Base-by-base conservation (phyloP, 257 asterid genomes). In the Solanum tacnaense region DNA sequence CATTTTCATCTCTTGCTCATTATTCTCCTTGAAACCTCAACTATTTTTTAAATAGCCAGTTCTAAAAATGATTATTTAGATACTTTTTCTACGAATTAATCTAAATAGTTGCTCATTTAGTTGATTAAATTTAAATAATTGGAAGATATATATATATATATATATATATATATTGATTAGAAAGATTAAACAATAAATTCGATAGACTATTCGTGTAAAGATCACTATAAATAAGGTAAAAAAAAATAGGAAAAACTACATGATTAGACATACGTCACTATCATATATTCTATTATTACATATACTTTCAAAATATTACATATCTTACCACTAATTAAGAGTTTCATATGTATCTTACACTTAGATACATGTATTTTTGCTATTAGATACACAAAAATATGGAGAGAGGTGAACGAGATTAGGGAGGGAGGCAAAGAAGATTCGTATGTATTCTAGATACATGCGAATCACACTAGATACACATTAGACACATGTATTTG, bases 341-440 rank as follows among this genome's bases (percentile, higher is more conserved):
- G 1, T 46, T 46, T 46, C 1, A 0, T 7, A 18, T 1, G 0
- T 56, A 56, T 56, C 0, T 56, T 20, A 56, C 1, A 56, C n/a
- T 56, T 56, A 0, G 2, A 56, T 7, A 56, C 0, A 0, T 56
- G 2, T 0, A 56, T 18, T 56, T 18, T 56, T 56, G 1, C 0
- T 18, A 18, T 7, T 2, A 56, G 4, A 56, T 56, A 56, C n/a
- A 56, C 1, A 3, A 56, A 49, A 6, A 56, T 7, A 7, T 18
- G 10, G n/a, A 18, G n/a, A 56, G 5, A 56, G 4, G 65, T 5
- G 25, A 56, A 20, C 4, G 0, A 20, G 25, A 18, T 20, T 56
- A 2, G 65, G 25, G 11, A 20, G 5, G 65, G 65, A 20, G 0
- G 65, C 65, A 20, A 56, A 20, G 0, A 7, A 20, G 25, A 56